A percentile compares a stretch with the other conserved stretches of the same genome.
phyloP scores from a whole-genome alignment of 768 basidiomycete species.

The Boletus rex-veris region DNA sequence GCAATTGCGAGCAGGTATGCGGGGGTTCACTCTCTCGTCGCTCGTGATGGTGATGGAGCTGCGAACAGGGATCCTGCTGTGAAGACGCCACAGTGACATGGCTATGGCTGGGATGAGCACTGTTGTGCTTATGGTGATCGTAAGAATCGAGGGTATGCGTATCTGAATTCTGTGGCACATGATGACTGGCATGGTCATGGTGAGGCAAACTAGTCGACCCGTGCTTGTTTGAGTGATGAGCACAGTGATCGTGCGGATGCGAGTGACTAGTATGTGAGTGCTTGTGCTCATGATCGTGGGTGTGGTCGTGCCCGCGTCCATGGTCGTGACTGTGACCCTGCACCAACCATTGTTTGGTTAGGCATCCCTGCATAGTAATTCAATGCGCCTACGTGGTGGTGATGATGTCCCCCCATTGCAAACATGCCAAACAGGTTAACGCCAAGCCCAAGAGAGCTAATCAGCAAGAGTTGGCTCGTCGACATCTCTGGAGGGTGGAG shows the following conservation, averaged over 20 bases:
- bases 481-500: conserved; percentile 98
- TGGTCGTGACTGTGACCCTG: conserved; percentile 21
- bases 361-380: not conserved
- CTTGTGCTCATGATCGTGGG: conserved; percentile 1
- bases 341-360: not conserved
- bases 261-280: too few species aligned
- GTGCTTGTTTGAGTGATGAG: too few species aligned
- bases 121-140: conserved; percentile 8
- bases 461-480: conserved; percentile 84
- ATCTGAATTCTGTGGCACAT: conserved; percentile 19
- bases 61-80: conserved; percentile 26
- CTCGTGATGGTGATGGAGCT: conserved; percentile 21
- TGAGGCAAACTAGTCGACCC: conserved; percentile 13
- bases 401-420: conserved; percentile 94
- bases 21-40: conserved; percentile 23
- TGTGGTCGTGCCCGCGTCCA: conserved; percentile 18
- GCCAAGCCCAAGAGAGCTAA: conserved; percentile 83
- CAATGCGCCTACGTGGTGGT: conserved; percentile 52
- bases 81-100: conserved; percentile 12
- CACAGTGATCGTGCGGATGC: too few species aligned
- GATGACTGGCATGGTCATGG: conserved; percentile 17
- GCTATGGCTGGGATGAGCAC: conserved; percentile 15
- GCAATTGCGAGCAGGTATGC: conserved; percentile 25
- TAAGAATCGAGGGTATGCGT: conserved; percentile 8
- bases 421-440: conserved; percentile 99